A percentile compares a stretch with the other conserved stretches of the same genome.
These are phyloP conservation scores for Zymoseptoria crescenta DNA, from an alignment of 2,329 filamentous ascomycete species.

Conservation along the genomic window DNA sequence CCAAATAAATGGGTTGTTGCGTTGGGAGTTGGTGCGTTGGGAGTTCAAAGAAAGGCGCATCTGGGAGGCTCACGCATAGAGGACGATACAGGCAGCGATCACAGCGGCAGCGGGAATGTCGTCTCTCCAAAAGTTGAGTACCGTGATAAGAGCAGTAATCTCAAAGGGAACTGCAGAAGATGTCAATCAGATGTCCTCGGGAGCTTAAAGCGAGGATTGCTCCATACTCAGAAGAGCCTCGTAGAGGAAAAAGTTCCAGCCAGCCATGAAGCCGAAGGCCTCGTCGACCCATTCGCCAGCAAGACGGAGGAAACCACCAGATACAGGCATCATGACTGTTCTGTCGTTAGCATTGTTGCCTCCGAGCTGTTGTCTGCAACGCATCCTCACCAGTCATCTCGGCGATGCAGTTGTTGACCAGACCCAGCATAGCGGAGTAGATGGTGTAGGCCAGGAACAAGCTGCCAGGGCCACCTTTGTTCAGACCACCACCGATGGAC, in stretches of 20 bases:
- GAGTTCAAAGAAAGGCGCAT: conserved; percentile 3
- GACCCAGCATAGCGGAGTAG: conserved; percentile 48
- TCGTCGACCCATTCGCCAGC: conserved; percentile 60
- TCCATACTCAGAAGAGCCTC: conserved; percentile 35
- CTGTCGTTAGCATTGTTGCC: conserved; percentile 59
- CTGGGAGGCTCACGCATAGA: conserved; percentile 13
- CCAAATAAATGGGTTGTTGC: neutral
- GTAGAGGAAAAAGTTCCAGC: conserved; percentile 43
- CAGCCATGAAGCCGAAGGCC: conserved; percentile 51
- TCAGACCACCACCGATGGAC: conserved; percentile 49
- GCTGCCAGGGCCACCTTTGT: conserved; percentile 42
- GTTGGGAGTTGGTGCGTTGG: conserved; percentile 6
- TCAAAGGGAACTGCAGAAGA: conserved; percentile 38
- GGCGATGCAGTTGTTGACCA: conserved; percentile 58
- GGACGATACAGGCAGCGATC: conserved; percentile 34
- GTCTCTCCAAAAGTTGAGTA: conserved; percentile 38
- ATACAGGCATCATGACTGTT: conserved; percentile 25
- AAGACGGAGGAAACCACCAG: conserved; percentile 50
- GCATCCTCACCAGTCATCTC: conserved; percentile 43
- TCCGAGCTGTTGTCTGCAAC: neutral
- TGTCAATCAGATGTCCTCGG: neutral
- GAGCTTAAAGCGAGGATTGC: neutral
- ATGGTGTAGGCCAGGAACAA: conserved; percentile 52
- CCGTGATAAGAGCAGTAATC: conserved; percentile 40
- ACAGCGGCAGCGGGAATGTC: conserved; percentile 39